phyloP scores from a whole-genome alignment of 192 early-diverging fungal species.

The Spizellomyces sp. region DNA sequence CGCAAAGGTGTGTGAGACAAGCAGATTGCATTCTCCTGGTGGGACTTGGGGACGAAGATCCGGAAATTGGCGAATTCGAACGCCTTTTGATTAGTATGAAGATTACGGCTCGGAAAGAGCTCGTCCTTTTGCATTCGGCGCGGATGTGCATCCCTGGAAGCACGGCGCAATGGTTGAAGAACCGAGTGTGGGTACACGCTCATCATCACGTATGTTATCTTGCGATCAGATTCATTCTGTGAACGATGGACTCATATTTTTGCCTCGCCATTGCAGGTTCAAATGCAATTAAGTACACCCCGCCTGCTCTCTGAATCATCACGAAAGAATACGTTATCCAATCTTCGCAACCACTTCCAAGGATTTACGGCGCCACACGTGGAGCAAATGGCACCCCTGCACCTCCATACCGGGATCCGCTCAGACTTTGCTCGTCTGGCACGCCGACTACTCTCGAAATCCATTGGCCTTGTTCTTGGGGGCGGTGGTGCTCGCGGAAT shows the following conservation, averaged over 20 bases:
- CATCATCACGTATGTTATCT: constrained; percentile 82
- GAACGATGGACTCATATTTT: neutral
- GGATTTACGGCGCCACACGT: constrained; percentile 10
- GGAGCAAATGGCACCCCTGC: constrained; percentile 13
- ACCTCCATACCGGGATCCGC: constrained; percentile 45
- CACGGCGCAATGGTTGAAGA: constrained; percentile 92
- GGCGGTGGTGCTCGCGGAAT: constrained; percentile 98
- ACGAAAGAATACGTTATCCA: constrained; percentile 36
- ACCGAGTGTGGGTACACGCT: constrained; percentile 90
- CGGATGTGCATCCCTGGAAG: constrained; percentile 76
- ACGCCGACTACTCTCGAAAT: constrained; percentile 87
- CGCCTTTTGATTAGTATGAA: constrained; percentile 89
- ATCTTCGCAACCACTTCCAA: constrained; percentile 47
- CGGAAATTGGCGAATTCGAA: constrained; percentile 89
- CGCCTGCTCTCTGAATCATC: constrained; percentile 33
- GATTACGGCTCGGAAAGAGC: constrained; percentile 96
- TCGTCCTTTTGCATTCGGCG: constrained; percentile 86
- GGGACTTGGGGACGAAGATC: constrained; percentile 88
- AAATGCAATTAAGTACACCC: constrained; percentile 46
- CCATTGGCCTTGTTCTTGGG: constrained; percentile 91
- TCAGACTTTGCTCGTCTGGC: constrained; percentile 80
- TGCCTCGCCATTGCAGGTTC: neutral
- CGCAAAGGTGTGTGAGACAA: constrained; percentile 91
- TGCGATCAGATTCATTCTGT: neutral
- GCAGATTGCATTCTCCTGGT: constrained; percentile 96